Evolutionary conservation across 164 flowering plant genomes (phyloP).

Genomic region (Echeveria elegans): DNA sequence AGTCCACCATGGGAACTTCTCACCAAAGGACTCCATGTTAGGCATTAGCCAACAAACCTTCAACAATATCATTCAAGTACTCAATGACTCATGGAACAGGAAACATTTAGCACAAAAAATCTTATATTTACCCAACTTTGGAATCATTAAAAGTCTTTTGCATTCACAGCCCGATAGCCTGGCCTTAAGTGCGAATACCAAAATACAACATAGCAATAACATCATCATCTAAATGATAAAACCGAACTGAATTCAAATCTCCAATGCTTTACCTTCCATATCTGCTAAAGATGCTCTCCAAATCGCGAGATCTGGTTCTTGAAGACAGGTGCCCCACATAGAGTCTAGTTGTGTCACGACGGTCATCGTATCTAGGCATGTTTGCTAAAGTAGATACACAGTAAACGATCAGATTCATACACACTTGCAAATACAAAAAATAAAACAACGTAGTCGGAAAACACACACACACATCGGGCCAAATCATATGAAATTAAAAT

Average conservation of each 20-base stretch:
- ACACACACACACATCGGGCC: neutral
- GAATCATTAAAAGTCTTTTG: neutral
- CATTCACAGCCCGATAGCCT: neutral
- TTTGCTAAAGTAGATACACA: neutral
- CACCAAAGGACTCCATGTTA: slow-evolving; percentile 43
- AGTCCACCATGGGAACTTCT: slow-evolving; percentile 44
- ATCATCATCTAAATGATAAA: neutral
- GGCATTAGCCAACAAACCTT: slow-evolving; percentile 42
- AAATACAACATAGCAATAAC: neutral
- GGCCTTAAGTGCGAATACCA: neutral
- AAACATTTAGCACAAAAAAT: slow-evolving; percentile 25
- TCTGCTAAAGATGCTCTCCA: slow-evolving; percentile 57
- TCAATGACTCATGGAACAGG: slow-evolving; percentile 20
- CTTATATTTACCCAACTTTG: neutral
- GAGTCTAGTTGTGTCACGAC: slow-evolving; percentile 49
- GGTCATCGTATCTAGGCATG: slow-evolving; percentile 58
- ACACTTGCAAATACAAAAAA: neutral
- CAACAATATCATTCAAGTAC: slow-evolving; percentile 48
- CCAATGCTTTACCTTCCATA: slow-evolving; percentile 55
- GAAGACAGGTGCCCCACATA: slow-evolving; percentile 77
- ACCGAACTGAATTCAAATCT: neutral
- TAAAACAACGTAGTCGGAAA: neutral
- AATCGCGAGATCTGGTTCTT: slow-evolving; percentile 56
- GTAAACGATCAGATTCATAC: neutral
- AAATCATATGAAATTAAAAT: neutral